Evolutionary conservation across 768 basidiomycete species (phyloP).

Genomic region (Termitomyces sp.): DNA sequence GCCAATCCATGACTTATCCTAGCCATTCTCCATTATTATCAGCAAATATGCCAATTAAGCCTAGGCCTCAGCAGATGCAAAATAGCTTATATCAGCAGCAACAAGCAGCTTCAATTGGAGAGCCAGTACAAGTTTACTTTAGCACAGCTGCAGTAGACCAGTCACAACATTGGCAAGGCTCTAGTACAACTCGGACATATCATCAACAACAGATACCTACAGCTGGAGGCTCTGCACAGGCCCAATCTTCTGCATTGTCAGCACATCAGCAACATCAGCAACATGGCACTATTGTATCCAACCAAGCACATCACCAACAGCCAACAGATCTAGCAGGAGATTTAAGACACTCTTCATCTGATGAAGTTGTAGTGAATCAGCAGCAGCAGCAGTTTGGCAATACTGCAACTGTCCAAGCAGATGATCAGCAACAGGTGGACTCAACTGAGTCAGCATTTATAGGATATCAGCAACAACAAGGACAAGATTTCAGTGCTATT

Average conservation of each 20-base stretch:
- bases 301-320: not conserved
- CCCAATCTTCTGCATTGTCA: not conserved
- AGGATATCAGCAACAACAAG: conserved; percentile 9
- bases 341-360: not conserved
- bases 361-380: not conserved
- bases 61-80: not conserved
- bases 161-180: not conserved
- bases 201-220: not conserved
- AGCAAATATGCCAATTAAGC: not conserved
- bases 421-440: not conserved
- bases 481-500: not conserved
- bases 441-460: not conserved
- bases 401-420: not conserved
- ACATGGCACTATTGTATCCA: not conserved
- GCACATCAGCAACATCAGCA: not conserved
- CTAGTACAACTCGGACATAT: not conserved
- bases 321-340: not conserved
- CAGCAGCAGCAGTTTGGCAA: not conserved
- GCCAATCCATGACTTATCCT: not conserved
- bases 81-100: not conserved
- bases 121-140: not conserved
- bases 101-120: not conserved
- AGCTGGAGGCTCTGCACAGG: not conserved
- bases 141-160: no score
- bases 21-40: not conserved